Evolutionary conservation across 768 basidiomycete species (phyloP), one percentile per base, ranked within the genome.

Genomic region (Gymnopilus dilepis): DNA sequence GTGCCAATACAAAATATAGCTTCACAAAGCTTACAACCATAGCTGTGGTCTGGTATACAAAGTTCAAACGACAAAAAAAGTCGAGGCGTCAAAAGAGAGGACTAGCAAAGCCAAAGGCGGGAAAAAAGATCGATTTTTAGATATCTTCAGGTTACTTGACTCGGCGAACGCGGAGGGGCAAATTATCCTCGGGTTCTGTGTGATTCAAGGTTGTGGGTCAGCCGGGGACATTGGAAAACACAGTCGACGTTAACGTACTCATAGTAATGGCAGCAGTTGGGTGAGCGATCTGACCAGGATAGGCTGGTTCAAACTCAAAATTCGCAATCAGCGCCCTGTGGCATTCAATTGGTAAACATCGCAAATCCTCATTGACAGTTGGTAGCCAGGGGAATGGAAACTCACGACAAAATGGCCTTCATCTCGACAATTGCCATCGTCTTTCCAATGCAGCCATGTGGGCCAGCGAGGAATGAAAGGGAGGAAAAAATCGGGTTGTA

Each of bases 401-500:
- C 62, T 47, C 34, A 78, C 77, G 69, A 79, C n/a, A 80, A 65
- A 4, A 81, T 75, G 40, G 78, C 78, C 66, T 82, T 82, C 81
- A 82, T 82, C 65, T 83, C 81, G 52, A 77, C 72, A 41, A 83
- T 73, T 0, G 80, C 72, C 81, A 82, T 83, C 0, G 80, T 81
- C 68, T 77, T 80, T 15, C 80, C 81, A 43, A 83, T 82, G 59
- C 80, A 83, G 1, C 67, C 77, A 56, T 82, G 81, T 5, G 81
- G 81, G 2, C 80, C 81, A 2, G 78, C 70, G 56, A 82, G 72
- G 67, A 82, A 82, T 0, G 80, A 77, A 19, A 81, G 69, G 15
- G 76, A 69, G 3, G 79, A 78, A 51, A 76, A 76, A 1, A 71
- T 67, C 0, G 78, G 57, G 62, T 77, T 74, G 66, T 76, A 78